Evolutionary conservation across 345 rosid species (phyloP).

Genomic region (Melaleuca quinquenervia): DNA sequence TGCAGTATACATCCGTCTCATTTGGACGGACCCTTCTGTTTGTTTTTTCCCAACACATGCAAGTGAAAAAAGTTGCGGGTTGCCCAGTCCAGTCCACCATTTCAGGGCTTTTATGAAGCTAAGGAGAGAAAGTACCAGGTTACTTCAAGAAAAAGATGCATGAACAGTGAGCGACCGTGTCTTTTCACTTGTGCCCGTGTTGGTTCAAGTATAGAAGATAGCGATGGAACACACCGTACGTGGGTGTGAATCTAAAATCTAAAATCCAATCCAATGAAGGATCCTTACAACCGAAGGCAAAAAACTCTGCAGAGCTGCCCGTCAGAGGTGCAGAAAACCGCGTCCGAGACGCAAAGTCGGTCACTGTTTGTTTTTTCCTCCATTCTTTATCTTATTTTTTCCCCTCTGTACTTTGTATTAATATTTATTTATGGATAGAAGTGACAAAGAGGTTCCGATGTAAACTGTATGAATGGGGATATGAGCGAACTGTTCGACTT

Average conservation of each 20-base stretch:
- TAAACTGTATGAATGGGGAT: neutral
- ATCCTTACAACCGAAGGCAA: constrained; percentile 19
- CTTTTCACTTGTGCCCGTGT: neutral
- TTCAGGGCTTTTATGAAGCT: constrained; percentile 1
- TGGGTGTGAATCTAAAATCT: neutral
- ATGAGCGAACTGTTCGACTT: constrained; percentile 12
- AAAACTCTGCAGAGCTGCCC: neutral
- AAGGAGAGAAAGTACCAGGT: neutral
- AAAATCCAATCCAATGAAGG: neutral
- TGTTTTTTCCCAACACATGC: neutral
- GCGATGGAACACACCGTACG: neutral
- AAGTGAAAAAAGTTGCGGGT: neutral
- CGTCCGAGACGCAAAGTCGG: constrained; percentile 24
- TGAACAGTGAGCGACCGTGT: neutral
- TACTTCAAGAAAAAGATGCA: neutral
- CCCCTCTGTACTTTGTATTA: neutral
- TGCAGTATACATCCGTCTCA: neutral
- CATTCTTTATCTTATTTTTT: neutral
- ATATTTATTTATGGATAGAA: neutral
- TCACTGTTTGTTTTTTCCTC: constrained; percentile 11
- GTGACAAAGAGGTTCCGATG: neutral
- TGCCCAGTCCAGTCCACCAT: constrained; percentile 1
- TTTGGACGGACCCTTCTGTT: neutral
- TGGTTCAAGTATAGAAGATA: neutral
- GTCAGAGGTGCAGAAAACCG: constrained; percentile 13